A percentile compares a stretch with the other conserved stretches of the same genome.
Evolutionary conservation across 2,329 filamentous ascomycete species (phyloP).

Genomic region (Aspergillus fischeri): DNA sequence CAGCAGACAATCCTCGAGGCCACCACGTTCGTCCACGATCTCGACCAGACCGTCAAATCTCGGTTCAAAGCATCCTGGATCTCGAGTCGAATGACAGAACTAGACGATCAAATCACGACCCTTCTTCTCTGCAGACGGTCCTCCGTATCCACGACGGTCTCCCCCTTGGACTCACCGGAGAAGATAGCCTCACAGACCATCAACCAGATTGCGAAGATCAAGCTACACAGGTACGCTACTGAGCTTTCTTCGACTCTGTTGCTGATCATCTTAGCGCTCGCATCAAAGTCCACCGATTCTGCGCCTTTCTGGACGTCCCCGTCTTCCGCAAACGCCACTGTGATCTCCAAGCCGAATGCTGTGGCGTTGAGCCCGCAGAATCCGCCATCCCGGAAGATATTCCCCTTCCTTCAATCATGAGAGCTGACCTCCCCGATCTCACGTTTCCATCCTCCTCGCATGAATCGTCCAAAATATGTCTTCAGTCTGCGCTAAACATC

Average conservation of each 20-base stretch:
- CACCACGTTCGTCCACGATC: constrained; percentile 18
- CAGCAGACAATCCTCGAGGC: constrained; percentile 22
- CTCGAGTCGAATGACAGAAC: constrained; percentile 15
- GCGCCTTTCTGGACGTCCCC: constrained; percentile 25
- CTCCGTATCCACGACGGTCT: constrained; percentile 1
- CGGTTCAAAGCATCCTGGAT: constrained; percentile 12
- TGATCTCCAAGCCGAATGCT: constrained; percentile 13
- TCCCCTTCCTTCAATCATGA: neutral
- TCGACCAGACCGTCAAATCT: constrained; percentile 13
- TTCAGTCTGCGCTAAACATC: constrained; percentile 24
- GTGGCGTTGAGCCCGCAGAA: neutral
- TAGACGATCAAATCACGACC: constrained; percentile 15
- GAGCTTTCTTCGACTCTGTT: neutral
- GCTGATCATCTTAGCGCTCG: constrained; percentile 16
- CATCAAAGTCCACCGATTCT: constrained; percentile 27
- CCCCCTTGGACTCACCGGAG: constrained; percentile 13
- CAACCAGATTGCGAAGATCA: constrained; percentile 23
- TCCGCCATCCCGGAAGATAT: neutral
- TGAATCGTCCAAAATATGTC: constrained; percentile 23
- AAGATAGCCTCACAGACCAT: constrained; percentile 18
- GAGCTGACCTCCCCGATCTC: neutral
- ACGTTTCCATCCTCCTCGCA: constrained; percentile 21
- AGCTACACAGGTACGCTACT: constrained; percentile 17
- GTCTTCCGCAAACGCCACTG: constrained; percentile 22
- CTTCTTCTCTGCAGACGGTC: constrained; percentile 8